Base-by-base conservation (phyloP, 1,284 basidiomycete genomes). In the Mycosarcoma mackinlayi region DNA sequence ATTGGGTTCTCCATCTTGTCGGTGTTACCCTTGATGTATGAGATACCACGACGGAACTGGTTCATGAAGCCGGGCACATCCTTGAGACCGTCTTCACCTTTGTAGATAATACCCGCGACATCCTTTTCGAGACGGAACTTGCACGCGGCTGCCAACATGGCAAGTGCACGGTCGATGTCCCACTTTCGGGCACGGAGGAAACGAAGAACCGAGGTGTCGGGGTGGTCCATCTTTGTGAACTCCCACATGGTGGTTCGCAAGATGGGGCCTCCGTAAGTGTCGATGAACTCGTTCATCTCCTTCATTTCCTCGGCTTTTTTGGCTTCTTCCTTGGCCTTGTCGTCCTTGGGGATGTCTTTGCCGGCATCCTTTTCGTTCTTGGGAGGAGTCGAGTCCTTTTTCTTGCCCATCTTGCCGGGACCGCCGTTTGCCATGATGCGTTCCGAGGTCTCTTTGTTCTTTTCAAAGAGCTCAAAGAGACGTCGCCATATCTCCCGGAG, bases 171-270 rank as follows among this genome's bases (percentile, higher is more conserved):
- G 68, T 81, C 76, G 7, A 83, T 63, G 57, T 83, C 80, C 75
- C 76, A 83, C 63, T 80, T 80, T 49, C 82, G 75, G 28, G 82
- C 82, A 55, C 82, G 78, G 40, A 83, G 65, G 69, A 83, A 83
- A 39, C 82, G 78, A 30, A 83, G 73, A 42, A 79, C 35, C 23
- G 80, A 73, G 40, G 69, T 70, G 54, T 83, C 82, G 14, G 79
- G 79, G 51, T 79, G 59, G 55, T 83, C 82, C 71, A 74, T 72
- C 63, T 71, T 59, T 33, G 66, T 69, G 49, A 79, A 79, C 52
- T 80, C 73, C 77, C 77, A 81, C 28, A 76, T 44, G 30, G 73
- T 77, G 14, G 55, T 14, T 38, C 60, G 57, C 21, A 82, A 62
- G 61, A 81, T 80, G 31, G 68, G 76, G 10, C 80, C 80, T 23